These are phyloP conservation scores for Clavispora santaluciae DNA, from an alignment of 805 yeast species.

Conservation along the genomic window DNA sequence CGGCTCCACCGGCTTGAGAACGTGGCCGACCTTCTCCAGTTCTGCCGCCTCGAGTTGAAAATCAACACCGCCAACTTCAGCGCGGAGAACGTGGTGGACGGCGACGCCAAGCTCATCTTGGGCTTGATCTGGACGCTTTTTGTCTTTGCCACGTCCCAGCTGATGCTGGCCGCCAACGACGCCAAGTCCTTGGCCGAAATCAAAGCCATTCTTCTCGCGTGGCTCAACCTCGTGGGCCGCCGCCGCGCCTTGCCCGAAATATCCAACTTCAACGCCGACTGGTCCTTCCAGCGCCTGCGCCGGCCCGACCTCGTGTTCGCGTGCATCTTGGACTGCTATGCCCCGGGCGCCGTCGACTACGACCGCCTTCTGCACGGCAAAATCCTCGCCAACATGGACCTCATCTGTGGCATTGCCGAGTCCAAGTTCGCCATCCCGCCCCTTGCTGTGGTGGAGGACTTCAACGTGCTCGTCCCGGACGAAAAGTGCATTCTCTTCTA, in stretches of 20 bases:
- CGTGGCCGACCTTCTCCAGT: conserved; percentile 38
- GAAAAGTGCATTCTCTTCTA: conserved; percentile 58
- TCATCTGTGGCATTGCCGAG: conserved; percentile 41
- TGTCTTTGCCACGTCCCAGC: conserved; percentile 33
- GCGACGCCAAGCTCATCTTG: conserved; percentile 42
- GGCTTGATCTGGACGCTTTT: conserved; percentile 49
- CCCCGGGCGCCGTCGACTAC: conserved; percentile 15
- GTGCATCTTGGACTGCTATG: conserved; percentile 28
- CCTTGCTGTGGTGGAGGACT: conserved; percentile 52
- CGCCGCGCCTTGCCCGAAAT: conserved; percentile 23
- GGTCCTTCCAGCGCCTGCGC: conserved; percentile 44
- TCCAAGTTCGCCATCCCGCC: conserved; percentile 45
- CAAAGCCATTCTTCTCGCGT: conserved; percentile 33
- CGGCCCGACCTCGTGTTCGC: conserved; percentile 45
- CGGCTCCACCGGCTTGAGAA: conserved; percentile 46
- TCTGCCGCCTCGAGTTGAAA: conserved; percentile 34
- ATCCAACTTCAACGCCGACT: conserved; percentile 48
- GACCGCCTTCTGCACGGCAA: conserved; percentile 21
- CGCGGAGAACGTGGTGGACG: conserved; percentile 47
- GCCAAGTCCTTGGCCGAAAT: conserved; percentile 26
- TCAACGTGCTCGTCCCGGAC: conserved; percentile 47
- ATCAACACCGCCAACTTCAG: conserved; percentile 42
- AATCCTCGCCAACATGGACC: conserved; percentile 10
- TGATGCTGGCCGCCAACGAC: conserved; percentile 17
- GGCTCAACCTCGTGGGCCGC: conserved; percentile 44